Base-by-base conservation (phyloP, 2,329 filamentous ascomycete genomes). In the Colletotrichum sp. region DNA sequence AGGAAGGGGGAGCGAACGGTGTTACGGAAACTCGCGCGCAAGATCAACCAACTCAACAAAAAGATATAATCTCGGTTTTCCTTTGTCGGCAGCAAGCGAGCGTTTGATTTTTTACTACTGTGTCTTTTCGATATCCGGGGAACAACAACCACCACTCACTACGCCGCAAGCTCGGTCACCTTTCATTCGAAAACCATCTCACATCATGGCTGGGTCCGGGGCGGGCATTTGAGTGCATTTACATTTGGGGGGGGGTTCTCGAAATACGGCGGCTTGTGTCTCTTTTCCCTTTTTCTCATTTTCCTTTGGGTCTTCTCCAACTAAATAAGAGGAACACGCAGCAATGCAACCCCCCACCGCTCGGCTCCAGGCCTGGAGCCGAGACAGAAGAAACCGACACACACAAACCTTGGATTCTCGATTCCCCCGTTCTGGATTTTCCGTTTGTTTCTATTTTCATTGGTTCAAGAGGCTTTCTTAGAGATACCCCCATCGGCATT, bases 241-340 rank as follows among this genome's bases (percentile, higher is more conserved):
- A 86, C 86, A 87, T 84, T 82, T 84, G 84, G 87, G 87, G 86
- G 86, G 24, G 87, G 86, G 85, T 78, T 84, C 84, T 81, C 78
- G 57, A 60, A 60, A 87, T 86, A 87, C 85, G 84, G 86, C 85
- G 86, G 86, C 84, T 85, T 85, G 85, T 85, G 81, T 83, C 76
- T 79, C 79, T 80, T 77, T 76, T 67, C 71, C 73, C 58, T 81
- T 75, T 80, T 81, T 83, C 79, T 80, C 81, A 77, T 38, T 77
- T 79, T 79, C 80, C 79, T 79, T 81, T 79, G 77, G 77, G 79
- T 78, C 81, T 81, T 80, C 78, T 75, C 73, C 76, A 80, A 82
- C 81, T 83, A 88, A 86, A 88, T 84, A 90, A 91, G 89, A 91
- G 86, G 87, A 90, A 89, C 82, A 89, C 87, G 90, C 90, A 92